Conservation (phyloP, 2,329 filamentous ascomycete species). For the Aspergillus sp. region DNA sequence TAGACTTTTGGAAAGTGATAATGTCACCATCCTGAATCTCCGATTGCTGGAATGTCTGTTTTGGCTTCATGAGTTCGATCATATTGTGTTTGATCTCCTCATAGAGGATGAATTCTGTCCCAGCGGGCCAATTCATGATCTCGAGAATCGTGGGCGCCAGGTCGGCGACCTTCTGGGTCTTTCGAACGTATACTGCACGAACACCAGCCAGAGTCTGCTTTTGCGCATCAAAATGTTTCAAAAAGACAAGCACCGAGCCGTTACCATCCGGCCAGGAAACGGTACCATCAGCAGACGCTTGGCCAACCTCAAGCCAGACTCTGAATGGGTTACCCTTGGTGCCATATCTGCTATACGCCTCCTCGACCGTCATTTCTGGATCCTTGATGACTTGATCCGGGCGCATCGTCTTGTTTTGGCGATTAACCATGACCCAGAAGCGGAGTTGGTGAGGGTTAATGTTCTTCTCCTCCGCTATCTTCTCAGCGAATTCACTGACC, state of each 20-base stretch:
- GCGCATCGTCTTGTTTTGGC: conserved; percentile 94
- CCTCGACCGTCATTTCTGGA: conserved; percentile 74
- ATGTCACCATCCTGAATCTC: conserved; percentile 98
- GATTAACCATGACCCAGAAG: conserved; percentile 97
- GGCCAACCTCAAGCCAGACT: conserved; percentile 82
- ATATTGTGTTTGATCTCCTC: conserved; percentile 99
- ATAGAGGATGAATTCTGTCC: conserved; percentile 73
- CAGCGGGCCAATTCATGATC: conserved; percentile 84
- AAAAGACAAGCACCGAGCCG: conserved; percentile 76
- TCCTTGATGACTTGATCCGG: conserved; percentile 88
- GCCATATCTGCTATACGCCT: conserved; percentile 70
- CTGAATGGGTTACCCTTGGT: conserved; percentile 72
- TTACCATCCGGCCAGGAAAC: conserved; percentile 66
- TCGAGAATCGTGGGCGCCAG: conserved; percentile 76
- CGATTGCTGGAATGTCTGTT: conserved; percentile 84
- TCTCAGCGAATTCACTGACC: conserved; percentile 73
- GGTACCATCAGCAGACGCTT: conserved; percentile 71
- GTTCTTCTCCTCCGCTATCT: conserved; percentile 71
- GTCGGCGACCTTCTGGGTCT: conserved; percentile 85
- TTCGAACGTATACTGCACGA: conserved; percentile 84
- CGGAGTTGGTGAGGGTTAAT: conserved; percentile 73
- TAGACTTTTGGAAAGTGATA: conserved; percentile 82
- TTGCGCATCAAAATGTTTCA: conserved; percentile 88
- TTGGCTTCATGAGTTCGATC: conserved; percentile 93
- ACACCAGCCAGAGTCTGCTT: conserved; percentile 75